Conservation (phyloP, 331 rosid genomes). For the Arachis monticola region DNA sequence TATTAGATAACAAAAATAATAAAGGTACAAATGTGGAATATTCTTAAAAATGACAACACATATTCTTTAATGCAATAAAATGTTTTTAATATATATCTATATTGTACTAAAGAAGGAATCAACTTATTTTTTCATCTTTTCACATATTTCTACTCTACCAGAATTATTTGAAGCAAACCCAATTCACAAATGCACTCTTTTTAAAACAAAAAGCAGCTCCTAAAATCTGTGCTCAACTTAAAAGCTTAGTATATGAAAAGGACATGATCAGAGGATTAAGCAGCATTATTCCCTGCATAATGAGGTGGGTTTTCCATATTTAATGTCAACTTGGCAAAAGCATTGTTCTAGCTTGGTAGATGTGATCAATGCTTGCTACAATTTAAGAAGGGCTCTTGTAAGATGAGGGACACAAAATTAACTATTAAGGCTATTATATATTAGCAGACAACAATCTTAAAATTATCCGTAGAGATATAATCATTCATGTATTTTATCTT, state of each 20-base stretch:
- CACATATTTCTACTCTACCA: background rate
- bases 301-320: slow-evolving; percentile 7
- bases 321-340: slow-evolving; percentile 30
- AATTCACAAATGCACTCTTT: slow-evolving; percentile 3
- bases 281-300: background rate
- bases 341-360: background rate
- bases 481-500: too few relatives aligned
- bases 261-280: background rate
- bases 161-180: background rate
- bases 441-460: too few relatives aligned
- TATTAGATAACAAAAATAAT: background rate
- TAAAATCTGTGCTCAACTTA: slow-evolving; percentile 22
- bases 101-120: background rate
- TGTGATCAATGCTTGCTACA: background rate
- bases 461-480: too few relatives aligned
- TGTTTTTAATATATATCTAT: background rate
- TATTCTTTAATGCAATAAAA: background rate
- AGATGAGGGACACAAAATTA: too few relatives aligned
- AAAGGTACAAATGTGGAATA: background rate
- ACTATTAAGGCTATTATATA: too few relatives aligned
- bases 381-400: too few relatives aligned
- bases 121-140: background rate
- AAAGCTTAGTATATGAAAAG: background rate
- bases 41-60: background rate
- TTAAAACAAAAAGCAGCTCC: slow-evolving; percentile 18